phyloP scores from a whole-genome alignment of 352 stramenopile species.

The Lagenidium giganteum region DNA sequence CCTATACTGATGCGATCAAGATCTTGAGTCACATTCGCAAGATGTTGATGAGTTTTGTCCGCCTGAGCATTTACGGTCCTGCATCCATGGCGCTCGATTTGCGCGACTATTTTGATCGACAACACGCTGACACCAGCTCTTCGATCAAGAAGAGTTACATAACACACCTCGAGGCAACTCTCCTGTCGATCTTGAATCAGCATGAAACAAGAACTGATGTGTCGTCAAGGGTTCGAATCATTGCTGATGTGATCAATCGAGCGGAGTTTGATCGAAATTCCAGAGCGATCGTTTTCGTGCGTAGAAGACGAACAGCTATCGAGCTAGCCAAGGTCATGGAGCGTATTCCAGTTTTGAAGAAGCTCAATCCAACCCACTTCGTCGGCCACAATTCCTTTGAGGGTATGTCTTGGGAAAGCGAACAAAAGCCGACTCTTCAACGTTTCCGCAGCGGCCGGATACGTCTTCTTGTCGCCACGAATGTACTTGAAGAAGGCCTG shows the following conservation, averaged over 20 bases:
- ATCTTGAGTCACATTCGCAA: conserved; percentile 11
- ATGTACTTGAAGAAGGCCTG: conserved; percentile 75
- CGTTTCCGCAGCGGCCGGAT: conserved; percentile 63
- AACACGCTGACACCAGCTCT: no score
- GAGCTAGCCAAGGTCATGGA: conserved; percentile 63
- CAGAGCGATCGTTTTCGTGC: conserved; percentile 76
- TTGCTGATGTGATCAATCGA: conserved; percentile 38
- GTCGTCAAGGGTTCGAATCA: conserved; percentile 44
- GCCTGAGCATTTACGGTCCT: conserved; percentile 3
- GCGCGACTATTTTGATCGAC: conserved; percentile 6
- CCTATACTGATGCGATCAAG: not conserved
- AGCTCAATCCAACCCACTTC: conserved; percentile 69
- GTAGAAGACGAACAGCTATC: conserved; percentile 59
- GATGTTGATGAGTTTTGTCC: conserved; percentile 11
- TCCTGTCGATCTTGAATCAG: not conserved
- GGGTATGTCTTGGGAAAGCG: conserved; percentile 76
- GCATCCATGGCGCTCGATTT: not conserved
- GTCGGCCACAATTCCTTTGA: conserved; percentile 79
- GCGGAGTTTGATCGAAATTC: conserved; percentile 49
- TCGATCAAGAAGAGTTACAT: no score
- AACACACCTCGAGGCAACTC: no score
- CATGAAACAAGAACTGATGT: conserved; percentile 17
- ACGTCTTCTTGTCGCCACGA: conserved; percentile 68
- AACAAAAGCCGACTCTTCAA: conserved; percentile 68
- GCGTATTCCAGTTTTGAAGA: conserved; percentile 35